Evolutionary conservation across 2,329 filamentous ascomycete species (phyloP).

Genomic region (Phialocephala subalpina): DNA sequence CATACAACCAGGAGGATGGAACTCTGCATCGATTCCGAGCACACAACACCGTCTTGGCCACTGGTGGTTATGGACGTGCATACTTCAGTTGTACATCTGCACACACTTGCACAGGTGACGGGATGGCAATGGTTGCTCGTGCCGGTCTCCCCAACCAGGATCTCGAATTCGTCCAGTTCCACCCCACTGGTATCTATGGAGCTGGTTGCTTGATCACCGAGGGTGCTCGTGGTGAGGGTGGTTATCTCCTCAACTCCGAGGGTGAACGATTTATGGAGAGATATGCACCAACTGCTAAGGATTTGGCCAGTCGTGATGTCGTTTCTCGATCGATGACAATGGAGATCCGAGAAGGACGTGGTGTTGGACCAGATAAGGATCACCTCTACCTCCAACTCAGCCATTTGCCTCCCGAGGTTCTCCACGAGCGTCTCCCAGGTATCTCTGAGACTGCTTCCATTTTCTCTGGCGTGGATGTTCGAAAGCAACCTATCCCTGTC

Average conservation of each 20-base stretch:
- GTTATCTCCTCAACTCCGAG: conserved; percentile 96
- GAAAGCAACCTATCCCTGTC: conserved; percentile 96
- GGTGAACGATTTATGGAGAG: conserved; percentile 99
- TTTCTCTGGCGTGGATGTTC: conserved; percentile 96
- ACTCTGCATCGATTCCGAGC: conserved; percentile 97
- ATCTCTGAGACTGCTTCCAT: conserved; percentile 99
- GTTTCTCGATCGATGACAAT: conserved; percentile 98
- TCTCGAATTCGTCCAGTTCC: conserved; percentile 99
- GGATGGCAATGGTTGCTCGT: conserved; percentile 99
- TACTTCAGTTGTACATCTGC: conserved; percentile 99
- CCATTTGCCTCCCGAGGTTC: conserved; percentile 89
- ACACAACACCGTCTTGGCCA: conserved; percentile 96
- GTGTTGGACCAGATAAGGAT: conserved; percentile 96
- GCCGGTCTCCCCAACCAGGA: conserved; percentile 98
- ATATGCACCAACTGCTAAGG: conserved; percentile 97
- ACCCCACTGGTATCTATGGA: conserved; percentile 98
- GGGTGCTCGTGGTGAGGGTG: conserved; percentile 96
- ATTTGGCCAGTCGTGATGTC: conserved; percentile 94
- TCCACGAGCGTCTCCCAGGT: conserved; percentile 95
- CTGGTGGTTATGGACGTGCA: conserved; percentile 95
- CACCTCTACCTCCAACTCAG: conserved; percentile 98
- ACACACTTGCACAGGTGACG: conserved; percentile 98
- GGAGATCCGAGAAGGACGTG: conserved; percentile 96
- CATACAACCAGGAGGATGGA: conserved; percentile 98
- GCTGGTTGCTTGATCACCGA: conserved; percentile 98